Evolutionary conservation across 2,329 filamentous ascomycete genomes (phyloP), one percentile per base, ranked within the genome.

Genomic region (Coniochaeta sp.): DNA sequence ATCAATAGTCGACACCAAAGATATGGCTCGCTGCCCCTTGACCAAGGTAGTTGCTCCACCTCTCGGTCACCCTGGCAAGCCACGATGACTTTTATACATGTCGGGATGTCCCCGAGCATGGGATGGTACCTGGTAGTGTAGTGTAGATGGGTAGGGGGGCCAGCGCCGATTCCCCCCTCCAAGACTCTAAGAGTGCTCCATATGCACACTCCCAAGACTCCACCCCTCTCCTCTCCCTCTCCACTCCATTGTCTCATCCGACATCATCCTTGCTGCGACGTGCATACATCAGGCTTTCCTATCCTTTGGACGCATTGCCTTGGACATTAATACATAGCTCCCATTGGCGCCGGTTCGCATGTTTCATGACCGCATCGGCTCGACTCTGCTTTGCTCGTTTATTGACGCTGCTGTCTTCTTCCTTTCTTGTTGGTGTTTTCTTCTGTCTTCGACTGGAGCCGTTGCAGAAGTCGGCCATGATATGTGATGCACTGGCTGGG

Each of bases 401-500:
- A 52, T 52, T 52, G 47, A 44, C 43, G 26, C 57, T 22, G 44
- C 47, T 12, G 58, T 43, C 28, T 31, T 54, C 47, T 24, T 54
- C 58, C 58, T 54, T n/a, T 33, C 31, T 57, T 24, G 54, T 33
- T 47, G 36, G 38, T 36, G 6, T 26, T 12, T 6, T 50, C 1
- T 8, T 59, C 58, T 54, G n/a, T n/a, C n/a, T 40, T 40, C 28
- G 44, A 34, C 58, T 19, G 34, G 16, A 40, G 36, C 60, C 61
- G 66, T 72, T 67, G 68, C 68, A 69, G 65, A 61, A 69, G 62
- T 66, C 64, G 63, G 67, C 66, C 64, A 65, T 65, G 71, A 71
- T 67, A 68, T 66, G 66, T 65, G 64, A 70, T 71, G 67, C 54
- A 24, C 31, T 57, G 54, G 54, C 31, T 36, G 24, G 47, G 11